phyloP scores from a whole-genome alignment of 768 basidiomycete genomes.

The Mycena belliarum region DNA sequence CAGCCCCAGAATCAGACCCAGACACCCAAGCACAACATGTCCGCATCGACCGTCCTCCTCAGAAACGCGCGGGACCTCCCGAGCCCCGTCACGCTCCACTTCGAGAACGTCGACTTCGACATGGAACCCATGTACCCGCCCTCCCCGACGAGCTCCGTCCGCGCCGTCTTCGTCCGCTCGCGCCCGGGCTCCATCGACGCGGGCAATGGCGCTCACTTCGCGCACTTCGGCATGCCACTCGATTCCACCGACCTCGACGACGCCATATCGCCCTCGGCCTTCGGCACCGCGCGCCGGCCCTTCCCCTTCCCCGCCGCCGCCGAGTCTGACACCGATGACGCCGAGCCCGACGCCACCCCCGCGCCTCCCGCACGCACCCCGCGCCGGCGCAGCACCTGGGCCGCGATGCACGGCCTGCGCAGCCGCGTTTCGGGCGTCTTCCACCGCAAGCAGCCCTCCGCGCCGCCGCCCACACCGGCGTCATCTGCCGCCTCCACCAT shows the following conservation, averaged over 20 bases:
- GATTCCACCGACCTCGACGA: no score
- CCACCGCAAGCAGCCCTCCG: slow-evolving; percentile 3
- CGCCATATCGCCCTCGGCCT: no score
- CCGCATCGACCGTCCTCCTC: background rate
- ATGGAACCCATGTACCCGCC: slow-evolving; percentile 2
- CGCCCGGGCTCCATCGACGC: slow-evolving; percentile 8
- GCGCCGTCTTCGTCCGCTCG: slow-evolving; percentile 10
- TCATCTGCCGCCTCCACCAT: background rate
- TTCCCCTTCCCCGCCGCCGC: background rate
- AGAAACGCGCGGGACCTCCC: slow-evolving; percentile 4
- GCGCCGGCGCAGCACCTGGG: slow-evolving; percentile 6
- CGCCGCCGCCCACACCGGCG: slow-evolving; percentile 1
- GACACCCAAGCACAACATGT: background rate
- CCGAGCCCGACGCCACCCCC: background rate
- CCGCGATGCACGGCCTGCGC: background rate
- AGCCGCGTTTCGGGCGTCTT: slow-evolving; percentile 16
- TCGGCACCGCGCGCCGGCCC: no score
- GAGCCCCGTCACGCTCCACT: slow-evolving; percentile 8
- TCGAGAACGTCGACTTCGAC: background rate
- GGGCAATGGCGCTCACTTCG: background rate
- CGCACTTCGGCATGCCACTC: slow-evolving; percentile 7
- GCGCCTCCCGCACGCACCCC: background rate
- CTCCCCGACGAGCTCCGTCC: slow-evolving; percentile 13
- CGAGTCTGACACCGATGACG: background rate
- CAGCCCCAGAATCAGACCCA: no score